Conservation (phyloP, 2,329 filamentous ascomycete genomes). For the Microdochium nivale region DNA sequence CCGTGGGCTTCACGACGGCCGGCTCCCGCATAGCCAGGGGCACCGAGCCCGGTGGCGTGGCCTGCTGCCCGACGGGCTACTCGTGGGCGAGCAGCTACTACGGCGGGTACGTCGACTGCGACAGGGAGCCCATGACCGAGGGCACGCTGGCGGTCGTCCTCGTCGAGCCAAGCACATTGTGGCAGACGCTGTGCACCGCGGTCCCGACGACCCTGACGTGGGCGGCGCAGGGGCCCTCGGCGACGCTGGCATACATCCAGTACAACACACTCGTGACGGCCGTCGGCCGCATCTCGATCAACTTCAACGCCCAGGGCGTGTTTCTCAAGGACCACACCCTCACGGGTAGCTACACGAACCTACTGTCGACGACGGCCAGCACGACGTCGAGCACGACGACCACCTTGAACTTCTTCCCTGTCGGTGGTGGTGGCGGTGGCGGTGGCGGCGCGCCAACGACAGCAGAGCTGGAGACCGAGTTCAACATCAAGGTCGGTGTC, state of each 20-base stretch:
- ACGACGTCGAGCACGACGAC: neutral
- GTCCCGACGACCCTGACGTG: neutral
- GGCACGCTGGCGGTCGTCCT: neutral
- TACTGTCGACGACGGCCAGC: neutral
- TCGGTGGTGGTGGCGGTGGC: neutral
- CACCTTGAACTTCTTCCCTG: neutral
- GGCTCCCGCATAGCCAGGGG: neutral
- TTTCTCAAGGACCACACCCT: neutral
- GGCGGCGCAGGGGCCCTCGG: neutral
- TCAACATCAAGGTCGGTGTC: neutral
- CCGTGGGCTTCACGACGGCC: neutral
- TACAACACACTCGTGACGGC: neutral
- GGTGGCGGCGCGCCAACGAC: neutral
- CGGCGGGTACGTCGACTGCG: neutral
- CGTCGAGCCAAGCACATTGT: neutral
- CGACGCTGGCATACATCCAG: neutral
- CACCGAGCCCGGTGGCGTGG: neutral
- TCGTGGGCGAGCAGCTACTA: neutral
- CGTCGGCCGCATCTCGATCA: neutral
- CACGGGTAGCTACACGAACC: neutral
- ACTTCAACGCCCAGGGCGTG: neutral
- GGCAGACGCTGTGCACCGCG: neutral
- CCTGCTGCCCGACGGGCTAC: neutral
- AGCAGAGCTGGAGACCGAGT: neutral
- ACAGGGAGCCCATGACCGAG: neutral